A percentile compares a stretch with the other conserved stretches of the same genome.
These are phyloP conservation scores for Byssochlamys sp. DNA, from an alignment of 2,329 filamentous ascomycete genomes.

Conservation along the genomic window DNA sequence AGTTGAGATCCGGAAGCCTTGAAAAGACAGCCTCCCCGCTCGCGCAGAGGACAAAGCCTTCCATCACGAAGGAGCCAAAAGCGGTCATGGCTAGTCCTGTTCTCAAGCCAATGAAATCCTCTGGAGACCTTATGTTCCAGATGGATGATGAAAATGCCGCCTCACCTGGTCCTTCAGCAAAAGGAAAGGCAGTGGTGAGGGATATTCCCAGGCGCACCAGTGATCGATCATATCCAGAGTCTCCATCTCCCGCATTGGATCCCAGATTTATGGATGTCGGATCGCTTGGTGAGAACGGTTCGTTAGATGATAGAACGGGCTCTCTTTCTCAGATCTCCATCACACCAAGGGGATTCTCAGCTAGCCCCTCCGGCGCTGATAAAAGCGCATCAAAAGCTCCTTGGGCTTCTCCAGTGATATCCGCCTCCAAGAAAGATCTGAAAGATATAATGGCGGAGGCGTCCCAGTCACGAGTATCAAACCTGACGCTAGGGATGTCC, in stretches of 20 bases:
- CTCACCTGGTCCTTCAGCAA: slow-evolving; percentile 16
- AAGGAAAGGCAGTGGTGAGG: slow-evolving; percentile 22
- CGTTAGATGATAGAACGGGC: slow-evolving; percentile 21
- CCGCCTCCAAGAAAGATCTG: slow-evolving; percentile 59
- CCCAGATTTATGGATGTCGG: slow-evolving; percentile 17
- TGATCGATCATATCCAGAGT: slow-evolving; percentile 13
- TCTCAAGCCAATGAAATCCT: slow-evolving; percentile 58
- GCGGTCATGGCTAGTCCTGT: slow-evolving; percentile 52
- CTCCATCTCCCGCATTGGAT: slow-evolving; percentile 14
- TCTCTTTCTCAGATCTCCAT: slow-evolving; percentile 11
- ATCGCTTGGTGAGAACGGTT: slow-evolving; percentile 18
- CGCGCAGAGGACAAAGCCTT: slow-evolving; percentile 32
- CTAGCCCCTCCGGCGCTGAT: slow-evolving; percentile 15
- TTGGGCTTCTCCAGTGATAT: slow-evolving; percentile 47
- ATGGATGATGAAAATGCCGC: slow-evolving; percentile 69
- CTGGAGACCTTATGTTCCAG: slow-evolving; percentile 74
- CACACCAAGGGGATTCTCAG: slow-evolving; percentile 13
- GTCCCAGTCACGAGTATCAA: slow-evolving; percentile 42
- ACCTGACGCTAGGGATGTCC: slow-evolving; percentile 44
- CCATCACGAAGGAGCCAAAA: slow-evolving; percentile 34
- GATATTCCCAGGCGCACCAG: slow-evolving; percentile 10
- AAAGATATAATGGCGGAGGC: slow-evolving; percentile 65
- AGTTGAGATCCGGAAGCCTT: slow-evolving; percentile 50
- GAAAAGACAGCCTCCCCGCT: slow-evolving; percentile 51
- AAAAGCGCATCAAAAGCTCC: slow-evolving; percentile 31